Evolutionary conservation across 768 basidiomycete genomes (phyloP), one percentile per base, ranked within the genome.

Genomic region (Auricularia heimuer): DNA sequence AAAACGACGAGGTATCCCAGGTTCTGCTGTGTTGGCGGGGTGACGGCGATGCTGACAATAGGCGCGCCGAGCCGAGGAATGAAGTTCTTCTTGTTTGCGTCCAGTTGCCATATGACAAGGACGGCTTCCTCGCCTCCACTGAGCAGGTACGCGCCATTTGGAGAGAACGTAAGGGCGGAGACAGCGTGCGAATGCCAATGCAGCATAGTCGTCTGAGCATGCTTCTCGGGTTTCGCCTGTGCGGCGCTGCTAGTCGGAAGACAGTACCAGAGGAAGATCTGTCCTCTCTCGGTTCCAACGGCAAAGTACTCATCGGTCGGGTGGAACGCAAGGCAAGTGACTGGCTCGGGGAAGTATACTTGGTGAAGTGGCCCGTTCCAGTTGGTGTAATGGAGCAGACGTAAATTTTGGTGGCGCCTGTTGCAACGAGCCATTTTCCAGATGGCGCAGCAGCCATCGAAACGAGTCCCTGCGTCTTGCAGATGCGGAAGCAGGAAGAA

Each of bases 171-270:
- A 34, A 99, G 73, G 1, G 92, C 88, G 3, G 90, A 86, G 18
- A 98, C 91, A 3, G 93, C 84, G 73, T 98, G 96, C 2, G 96
- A 90, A 72, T 99, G 97, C 97, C 97, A 99, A 75, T 98, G 96
- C 62, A 98, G 76, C 3, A 86, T 83, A 3, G 91, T 87, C 0
- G 93, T 95, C 70, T 92, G 89, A 1, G 93, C 84, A 65, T 84
- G 86, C 74, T 88, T 91, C 74, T 89, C 90, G 39, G 18, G 76
- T 71, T 11, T 78, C 76, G 44, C 67, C 44, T 37, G 76, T 72
- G 33, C 81, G 71, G 29, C 79, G 79, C 63, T 36, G 73, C 70
- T 88, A 83, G 67, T 87, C 18, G 54, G 84, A 18, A 96, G 80
- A 75, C 93, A 96, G 73, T 97, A 94, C 94, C 96, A 98, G 7